Evolutionary conservation across 192 early-diverging fungal genomes (phyloP), one percentile per base, ranked within the genome.

Genomic region (Mortierella alpina): DNA sequence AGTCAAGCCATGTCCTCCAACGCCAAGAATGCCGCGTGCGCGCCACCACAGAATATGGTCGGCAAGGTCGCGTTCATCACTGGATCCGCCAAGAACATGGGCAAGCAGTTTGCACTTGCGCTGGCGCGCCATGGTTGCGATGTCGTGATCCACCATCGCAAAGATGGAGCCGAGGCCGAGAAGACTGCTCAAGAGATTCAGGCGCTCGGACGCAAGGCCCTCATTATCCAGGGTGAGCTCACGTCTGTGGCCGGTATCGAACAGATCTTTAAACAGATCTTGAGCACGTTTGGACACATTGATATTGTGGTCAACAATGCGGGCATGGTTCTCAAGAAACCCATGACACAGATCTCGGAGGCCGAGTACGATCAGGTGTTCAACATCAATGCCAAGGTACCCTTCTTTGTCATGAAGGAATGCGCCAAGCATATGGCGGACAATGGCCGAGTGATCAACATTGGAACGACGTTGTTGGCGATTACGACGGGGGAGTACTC

Each of bases 21-120:
- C 15, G 17, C 49, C 45, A 39, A 64, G 39, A 11, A 59, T 22
- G 9, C 31, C 4, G 17, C 18, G 31, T 31, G 31, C 31, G 31
- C 31, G 31, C 31, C 31, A 14, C 57, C 72, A 4, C 69, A 79
- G 50, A 68, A 79, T 39, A 61, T 79, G 58, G 63, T 45, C 7
- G 83, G 83, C 62, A 84, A 82, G 51, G 83, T 81, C n/a, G 83
- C 83, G 48, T 77, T 84, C 49, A 67, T 84, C 57, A 84, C 83
- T 8, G 83, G 68, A 0, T 79, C 83, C 7, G 78, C 76, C 48
- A 72, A 75, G 57, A 80, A 80, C 64, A 76, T 84, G 76, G 83
- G 83, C 44, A 69, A 73, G 52, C 20, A 44, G 0, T 82, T 80
- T 14, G 79, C 78, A 0, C 5, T 82, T 7, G 75, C 69, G 6